A percentile compares a stretch with the other conserved stretches of the same genome.
Conservation (phyloP, 2,329 filamentous ascomycete species). For the Neonectria ditissima region DNA sequence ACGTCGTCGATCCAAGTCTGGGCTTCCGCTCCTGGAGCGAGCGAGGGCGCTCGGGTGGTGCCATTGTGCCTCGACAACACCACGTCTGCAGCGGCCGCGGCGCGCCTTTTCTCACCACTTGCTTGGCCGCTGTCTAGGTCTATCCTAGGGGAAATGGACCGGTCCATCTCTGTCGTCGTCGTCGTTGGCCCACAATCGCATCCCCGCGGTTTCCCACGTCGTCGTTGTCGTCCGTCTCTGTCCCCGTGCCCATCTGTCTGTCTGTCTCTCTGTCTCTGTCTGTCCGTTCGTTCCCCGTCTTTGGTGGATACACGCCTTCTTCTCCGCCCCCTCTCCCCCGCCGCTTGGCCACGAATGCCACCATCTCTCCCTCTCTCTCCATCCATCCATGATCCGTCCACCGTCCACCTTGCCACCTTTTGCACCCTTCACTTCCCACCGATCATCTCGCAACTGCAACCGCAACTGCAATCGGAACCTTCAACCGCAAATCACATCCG, state of each 20-base stretch:
- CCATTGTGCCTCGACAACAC: constrained; percentile 39
- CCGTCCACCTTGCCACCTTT: not conserved
- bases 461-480: not conserved
- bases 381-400: not conserved
- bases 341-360: not conserved
- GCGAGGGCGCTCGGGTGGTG: constrained; percentile 36
- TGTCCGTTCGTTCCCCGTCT: no score
- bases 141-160: no score
- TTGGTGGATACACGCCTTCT: constrained; percentile 3
- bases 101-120: constrained; percentile 4
- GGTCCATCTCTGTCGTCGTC: no score
- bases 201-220: no score
- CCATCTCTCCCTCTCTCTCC: not conserved
- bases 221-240: no score
- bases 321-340: constrained; percentile 5
- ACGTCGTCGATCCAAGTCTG: constrained; percentile 1
- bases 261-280: no score
- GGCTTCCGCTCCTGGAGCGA: constrained; percentile 8
- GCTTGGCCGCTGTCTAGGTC: no score
- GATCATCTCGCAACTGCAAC: constrained; percentile 17
- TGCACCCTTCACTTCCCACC: constrained; percentile 11
- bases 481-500: constrained; percentile 8
- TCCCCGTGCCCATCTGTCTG: not conserved
- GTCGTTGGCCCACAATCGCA: no score
- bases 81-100: constrained; percentile 34